phyloP scores from a whole-genome alignment of 352 stramenopile genomes.

The Phytophthora kernoviae region DNA sequence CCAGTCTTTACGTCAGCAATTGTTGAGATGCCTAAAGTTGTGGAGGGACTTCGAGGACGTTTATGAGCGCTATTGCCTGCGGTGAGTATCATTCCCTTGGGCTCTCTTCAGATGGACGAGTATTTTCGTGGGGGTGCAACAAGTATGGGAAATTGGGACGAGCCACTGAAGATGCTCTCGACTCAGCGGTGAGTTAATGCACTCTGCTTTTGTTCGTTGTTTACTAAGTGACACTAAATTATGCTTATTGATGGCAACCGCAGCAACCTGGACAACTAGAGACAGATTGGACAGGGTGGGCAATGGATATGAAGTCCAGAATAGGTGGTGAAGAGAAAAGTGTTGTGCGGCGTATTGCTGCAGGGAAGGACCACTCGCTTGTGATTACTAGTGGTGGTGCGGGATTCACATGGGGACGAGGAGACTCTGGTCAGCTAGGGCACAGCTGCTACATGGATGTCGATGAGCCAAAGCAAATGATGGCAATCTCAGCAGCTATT shows the following conservation, averaged over 20 bases:
- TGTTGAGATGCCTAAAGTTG: constrained; percentile 39
- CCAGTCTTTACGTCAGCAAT: constrained; percentile 20
- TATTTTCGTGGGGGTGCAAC: constrained; percentile 81
- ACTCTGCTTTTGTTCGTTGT: constrained; percentile 3
- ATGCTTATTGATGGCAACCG: neutral
- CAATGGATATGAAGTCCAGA: constrained; percentile 38
- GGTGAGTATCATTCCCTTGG: constrained; percentile 78
- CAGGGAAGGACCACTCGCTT: constrained; percentile 70
- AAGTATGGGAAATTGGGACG: constrained; percentile 69
- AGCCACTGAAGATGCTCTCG: constrained; percentile 34
- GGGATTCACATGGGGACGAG: constrained; percentile 74
- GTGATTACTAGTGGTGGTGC: constrained; percentile 58
- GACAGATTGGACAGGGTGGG: constrained; percentile 44
- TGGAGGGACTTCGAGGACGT: constrained; percentile 60
- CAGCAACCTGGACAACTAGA: constrained; percentile 55
- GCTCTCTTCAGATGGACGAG: constrained; percentile 57
- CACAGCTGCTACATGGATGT: constrained; percentile 71
- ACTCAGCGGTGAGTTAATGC: constrained; percentile 43
- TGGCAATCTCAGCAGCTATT: constrained; percentile 44
- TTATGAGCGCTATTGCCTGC: constrained; percentile 66
- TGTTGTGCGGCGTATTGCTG: constrained; percentile 58
- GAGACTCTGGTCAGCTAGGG: constrained; percentile 67
- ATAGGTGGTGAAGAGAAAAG: constrained; percentile 20
- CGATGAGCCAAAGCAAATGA: constrained; percentile 57
- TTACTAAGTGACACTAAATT: constrained; percentile 1